Evolutionary conservation across 768 basidiomycete genomes (phyloP).

Genomic region (Agrocybe chaxingu): DNA sequence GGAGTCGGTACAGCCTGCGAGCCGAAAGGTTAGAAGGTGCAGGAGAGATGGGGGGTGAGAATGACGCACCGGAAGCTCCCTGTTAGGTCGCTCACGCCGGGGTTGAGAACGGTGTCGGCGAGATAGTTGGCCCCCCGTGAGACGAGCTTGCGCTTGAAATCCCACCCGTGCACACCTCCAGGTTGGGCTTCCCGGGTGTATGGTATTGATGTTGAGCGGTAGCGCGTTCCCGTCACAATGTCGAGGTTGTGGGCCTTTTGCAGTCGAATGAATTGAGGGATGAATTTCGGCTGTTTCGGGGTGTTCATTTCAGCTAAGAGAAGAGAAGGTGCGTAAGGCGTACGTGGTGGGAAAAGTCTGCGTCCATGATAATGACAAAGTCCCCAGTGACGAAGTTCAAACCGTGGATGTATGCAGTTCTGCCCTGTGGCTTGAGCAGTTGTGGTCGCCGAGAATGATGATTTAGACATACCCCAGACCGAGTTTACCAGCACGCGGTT

Average conservation of each 20-base stretch:
- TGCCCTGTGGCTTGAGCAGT: slow-evolving; percentile 23
- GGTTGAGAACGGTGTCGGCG: slow-evolving; percentile 79
- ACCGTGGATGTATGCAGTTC: slow-evolving; percentile 91
- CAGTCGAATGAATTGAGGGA: slow-evolving; percentile 84
- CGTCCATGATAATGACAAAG: slow-evolving; percentile 97
- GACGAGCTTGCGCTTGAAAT: slow-evolving; percentile 84
- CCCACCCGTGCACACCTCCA: slow-evolving; percentile 93
- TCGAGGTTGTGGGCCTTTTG: slow-evolving; percentile 87
- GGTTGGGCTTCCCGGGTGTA: slow-evolving; percentile 55
- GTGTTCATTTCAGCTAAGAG: background rate
- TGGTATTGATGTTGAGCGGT: slow-evolving; percentile 62
- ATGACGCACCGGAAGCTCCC: slow-evolving; percentile 78
- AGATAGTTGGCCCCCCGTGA: slow-evolving; percentile 89
- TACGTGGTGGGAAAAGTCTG: slow-evolving; percentile 94
- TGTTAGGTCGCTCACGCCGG: slow-evolving; percentile 87
- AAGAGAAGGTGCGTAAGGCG: slow-evolving; percentile 23
- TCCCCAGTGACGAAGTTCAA: slow-evolving; percentile 86
- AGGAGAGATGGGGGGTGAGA: background rate
- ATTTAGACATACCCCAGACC: slow-evolving; percentile 69
- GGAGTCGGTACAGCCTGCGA: slow-evolving; percentile 67
- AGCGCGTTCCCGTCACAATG: slow-evolving; percentile 92
- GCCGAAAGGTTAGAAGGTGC: background rate
- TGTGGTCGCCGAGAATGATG: background rate
- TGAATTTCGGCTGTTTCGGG: slow-evolving; percentile 78
- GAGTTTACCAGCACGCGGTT: slow-evolving; percentile 86